These are phyloP conservation scores for Aeschynomene evenia DNA, from an alignment of 306 rosid genomes.

Conservation along the genomic window DNA sequence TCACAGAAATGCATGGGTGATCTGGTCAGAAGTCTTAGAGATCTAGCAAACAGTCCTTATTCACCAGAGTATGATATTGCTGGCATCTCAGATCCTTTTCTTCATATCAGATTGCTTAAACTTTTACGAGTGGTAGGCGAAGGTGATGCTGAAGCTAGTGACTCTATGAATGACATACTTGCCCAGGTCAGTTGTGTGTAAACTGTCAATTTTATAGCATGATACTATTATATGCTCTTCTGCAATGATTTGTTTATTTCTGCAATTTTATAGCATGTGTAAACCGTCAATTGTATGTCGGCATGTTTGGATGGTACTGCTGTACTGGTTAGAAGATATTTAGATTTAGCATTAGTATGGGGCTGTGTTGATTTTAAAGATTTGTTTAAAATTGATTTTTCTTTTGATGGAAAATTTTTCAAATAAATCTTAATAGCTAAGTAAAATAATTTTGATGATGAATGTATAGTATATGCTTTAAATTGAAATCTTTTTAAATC, in stretches of 20 bases:
- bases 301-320: conserved; percentile 7
- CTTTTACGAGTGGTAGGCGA: conserved; percentile 91
- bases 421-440: background rate
- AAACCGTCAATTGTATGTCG: conserved; percentile 19
- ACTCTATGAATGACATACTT: conserved; percentile 95
- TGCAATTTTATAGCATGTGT: conserved; percentile 3
- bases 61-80: conserved; percentile 95
- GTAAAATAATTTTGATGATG: background rate
- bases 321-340: background rate
- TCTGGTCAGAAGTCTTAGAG: conserved; percentile 84
- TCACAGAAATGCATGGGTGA: conserved; percentile 85
- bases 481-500: background rate
- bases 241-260: conserved; percentile 1
- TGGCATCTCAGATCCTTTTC: conserved; percentile 97
- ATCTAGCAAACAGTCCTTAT: conserved; percentile 86
- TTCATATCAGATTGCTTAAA: conserved; percentile 87
- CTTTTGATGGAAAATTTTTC: too few relatives aligned
- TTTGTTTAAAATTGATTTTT: background rate
- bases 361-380: background rate
- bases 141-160: conserved; percentile 92
- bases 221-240: conserved; percentile 13
- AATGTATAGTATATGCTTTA: conserved; percentile 3
- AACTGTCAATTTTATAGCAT: conserved; percentile 1
- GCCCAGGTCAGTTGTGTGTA: conserved; percentile 73
- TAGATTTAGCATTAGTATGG: background rate